These are phyloP conservation scores for Flammula alnicola DNA, from an alignment of 1,284 basidiomycete species.

Conservation along the genomic window DNA sequence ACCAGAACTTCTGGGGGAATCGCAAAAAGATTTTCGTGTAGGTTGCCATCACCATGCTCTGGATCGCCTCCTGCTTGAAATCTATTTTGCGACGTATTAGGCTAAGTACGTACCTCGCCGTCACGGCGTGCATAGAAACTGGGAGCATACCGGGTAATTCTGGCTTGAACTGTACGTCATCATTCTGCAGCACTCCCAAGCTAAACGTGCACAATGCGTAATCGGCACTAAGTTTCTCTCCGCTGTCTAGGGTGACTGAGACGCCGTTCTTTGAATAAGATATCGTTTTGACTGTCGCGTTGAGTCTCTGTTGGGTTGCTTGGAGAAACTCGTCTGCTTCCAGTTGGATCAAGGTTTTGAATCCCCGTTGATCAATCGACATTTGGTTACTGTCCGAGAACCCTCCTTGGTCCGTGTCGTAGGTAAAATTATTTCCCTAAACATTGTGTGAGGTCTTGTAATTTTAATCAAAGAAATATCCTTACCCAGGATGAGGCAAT, in stretches of 20 bases:
- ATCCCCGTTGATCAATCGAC: slow-evolving; percentile 65
- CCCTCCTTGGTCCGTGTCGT: slow-evolving; percentile 54
- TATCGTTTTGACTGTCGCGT: slow-evolving; percentile 56
- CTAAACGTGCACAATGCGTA: slow-evolving; percentile 69
- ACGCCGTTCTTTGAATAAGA: slow-evolving; percentile 50
- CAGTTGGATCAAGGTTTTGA: slow-evolving; percentile 55
- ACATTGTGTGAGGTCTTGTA: background rate
- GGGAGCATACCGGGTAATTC: slow-evolving; percentile 44
- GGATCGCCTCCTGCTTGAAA: slow-evolving; percentile 72
- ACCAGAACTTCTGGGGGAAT: slow-evolving; percentile 72
- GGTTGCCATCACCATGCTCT: slow-evolving; percentile 68
- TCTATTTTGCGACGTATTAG: too few species aligned
- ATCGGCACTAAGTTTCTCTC: slow-evolving; percentile 49
- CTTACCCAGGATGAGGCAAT: slow-evolving; percentile 64
- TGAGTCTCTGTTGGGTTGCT: slow-evolving; percentile 51
- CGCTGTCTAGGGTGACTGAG: slow-evolving; percentile 49
- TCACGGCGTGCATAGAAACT: background rate
- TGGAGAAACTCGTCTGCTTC: slow-evolving; percentile 59
- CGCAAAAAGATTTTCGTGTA: slow-evolving; percentile 77
- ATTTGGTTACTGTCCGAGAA: slow-evolving; percentile 62
- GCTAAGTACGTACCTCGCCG: too few species aligned
- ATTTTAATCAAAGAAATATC: background rate
- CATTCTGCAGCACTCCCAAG: slow-evolving; percentile 64
- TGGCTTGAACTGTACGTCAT: slow-evolving; percentile 61
- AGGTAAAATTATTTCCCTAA: slow-evolving; percentile 72